Evolutionary conservation across 2,329 filamentous ascomycete genomes (phyloP), one percentile per base, ranked within the genome.

Genomic region (Hypocrella siamensis): DNA sequence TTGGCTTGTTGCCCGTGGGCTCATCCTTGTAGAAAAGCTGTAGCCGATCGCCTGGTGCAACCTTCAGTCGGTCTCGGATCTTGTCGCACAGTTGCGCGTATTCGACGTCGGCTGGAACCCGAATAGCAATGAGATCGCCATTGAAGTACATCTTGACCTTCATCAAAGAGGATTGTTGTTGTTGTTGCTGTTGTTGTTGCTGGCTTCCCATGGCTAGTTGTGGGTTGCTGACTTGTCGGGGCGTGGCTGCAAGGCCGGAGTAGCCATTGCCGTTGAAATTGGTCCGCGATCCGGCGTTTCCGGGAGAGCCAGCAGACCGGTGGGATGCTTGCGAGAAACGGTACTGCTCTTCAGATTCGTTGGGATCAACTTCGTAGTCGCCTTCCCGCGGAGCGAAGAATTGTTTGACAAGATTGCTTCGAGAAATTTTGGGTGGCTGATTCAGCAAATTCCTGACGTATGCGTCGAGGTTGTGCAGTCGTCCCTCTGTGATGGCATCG

Each of bases 121-220:
- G 77, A 46, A 98, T 85, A 28, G 90, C 81, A 42, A 94, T 88
- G 35, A 92, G 73, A 42, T 94, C 88, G 38, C 86, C 79, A 41
- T 88, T 81, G 60, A 84, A 94, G 60, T 82, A 90, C 33, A 94
- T 79, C 59, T 96, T 96, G 51, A 96, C 81, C 56, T 94, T 96
- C 61, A 94, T 78, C 4, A 73, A 68, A 6, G 66, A 58, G 6
- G 58, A 48, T n/a, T n/a, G n/a, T n/a, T 21, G 54, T 26, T 19
- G 28, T 21, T 51, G 25, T 14, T 26, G 25, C 33, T 63, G 57
- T 38, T 38, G 37, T 31, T 42, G 45, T 16, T 38, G 38, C 9
- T 42, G 42, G 16, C 43, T 38, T 10, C 16, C 15, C 28, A 31
- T 39, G 33, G 38, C 35, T 34, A 34, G 38, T 6, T 43, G 63